These are phyloP conservation scores for Fusarium pseudograminearum DNA, from an alignment of 2,329 filamentous ascomycete species.

Conservation along the genomic window DNA sequence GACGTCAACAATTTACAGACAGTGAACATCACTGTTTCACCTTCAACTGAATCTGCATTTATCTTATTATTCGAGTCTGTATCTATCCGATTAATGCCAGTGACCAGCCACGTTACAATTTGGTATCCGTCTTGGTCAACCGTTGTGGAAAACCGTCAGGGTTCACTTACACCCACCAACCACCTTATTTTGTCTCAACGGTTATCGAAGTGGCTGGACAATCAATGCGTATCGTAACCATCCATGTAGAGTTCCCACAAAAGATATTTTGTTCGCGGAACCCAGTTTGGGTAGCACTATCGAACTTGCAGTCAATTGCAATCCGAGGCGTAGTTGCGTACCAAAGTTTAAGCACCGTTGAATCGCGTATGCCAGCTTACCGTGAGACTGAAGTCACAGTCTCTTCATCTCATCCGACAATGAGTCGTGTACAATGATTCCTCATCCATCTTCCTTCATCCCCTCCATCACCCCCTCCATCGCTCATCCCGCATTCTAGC, in stretches of 20 bases:
- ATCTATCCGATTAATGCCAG: neutral
- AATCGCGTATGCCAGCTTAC: neutral
- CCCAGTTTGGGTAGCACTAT: neutral
- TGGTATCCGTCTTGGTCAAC: neutral
- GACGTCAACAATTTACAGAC: constrained; percentile 22
- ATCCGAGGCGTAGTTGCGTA: neutral
- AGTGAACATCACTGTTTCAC: constrained; percentile 12
- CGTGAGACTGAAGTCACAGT: neutral
- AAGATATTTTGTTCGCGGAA: neutral
- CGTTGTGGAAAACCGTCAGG: constrained; percentile 9
- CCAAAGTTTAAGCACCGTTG: neutral
- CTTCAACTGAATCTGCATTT: neutral
- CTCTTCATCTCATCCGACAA: neutral
- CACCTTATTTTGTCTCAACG: constrained; percentile 11
- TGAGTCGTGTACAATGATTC: neutral
- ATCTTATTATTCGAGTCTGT: neutral
- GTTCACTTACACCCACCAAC: constrained; percentile 20
- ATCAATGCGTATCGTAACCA: neutral
- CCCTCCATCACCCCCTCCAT: neutral
- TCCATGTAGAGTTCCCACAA: neutral
- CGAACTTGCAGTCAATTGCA: neutral
- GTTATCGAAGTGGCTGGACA: constrained; percentile 12
- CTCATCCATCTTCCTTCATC: neutral
- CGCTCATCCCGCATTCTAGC: constrained; percentile 10
- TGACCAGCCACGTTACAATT: neutral